Conservation (phyloP, 768 basidiomycete species). For the Leccinum rimulosum region DNA sequence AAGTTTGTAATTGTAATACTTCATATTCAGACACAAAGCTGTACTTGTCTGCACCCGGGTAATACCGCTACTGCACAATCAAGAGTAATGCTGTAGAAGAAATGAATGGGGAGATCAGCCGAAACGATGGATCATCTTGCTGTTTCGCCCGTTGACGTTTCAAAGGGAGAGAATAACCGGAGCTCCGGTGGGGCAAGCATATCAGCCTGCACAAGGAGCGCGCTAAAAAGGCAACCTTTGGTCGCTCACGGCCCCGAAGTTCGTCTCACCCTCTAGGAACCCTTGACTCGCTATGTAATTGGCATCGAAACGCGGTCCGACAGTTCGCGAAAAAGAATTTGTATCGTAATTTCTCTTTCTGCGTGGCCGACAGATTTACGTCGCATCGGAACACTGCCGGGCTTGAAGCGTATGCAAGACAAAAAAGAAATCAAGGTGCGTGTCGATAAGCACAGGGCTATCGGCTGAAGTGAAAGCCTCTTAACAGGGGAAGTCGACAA, state of each 20-base stretch:
- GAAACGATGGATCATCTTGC: slow-evolving; percentile 11
- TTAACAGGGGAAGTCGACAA: background rate
- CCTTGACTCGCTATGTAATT: background rate
- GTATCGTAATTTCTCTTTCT: background rate
- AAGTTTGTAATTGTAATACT: slow-evolving; percentile 9
- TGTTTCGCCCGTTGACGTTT: slow-evolving; percentile 8
- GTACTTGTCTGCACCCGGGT: slow-evolving; percentile 8
- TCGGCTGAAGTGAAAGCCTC: background rate
- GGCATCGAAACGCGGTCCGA: slow-evolving; percentile 1
- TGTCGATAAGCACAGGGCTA: slow-evolving; percentile 4
- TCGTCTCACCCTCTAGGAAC: slow-evolving; percentile 6
- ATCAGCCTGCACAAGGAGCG: background rate
- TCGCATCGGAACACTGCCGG: background rate
- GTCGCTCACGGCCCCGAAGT: slow-evolving; percentile 1
- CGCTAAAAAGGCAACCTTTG: slow-evolving; percentile 8
- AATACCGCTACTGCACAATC: slow-evolving; percentile 10
- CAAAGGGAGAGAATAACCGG: background rate
- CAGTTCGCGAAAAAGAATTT: background rate
- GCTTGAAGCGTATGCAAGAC: background rate
- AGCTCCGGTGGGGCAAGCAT: background rate
- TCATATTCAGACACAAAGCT: background rate
- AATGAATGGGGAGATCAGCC: slow-evolving; percentile 5
- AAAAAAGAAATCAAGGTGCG: background rate
- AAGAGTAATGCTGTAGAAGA: slow-evolving; percentile 3
- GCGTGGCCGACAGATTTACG: background rate